phyloP scores from a whole-genome alignment of 495 filamentous ascomycete genomes.

The Annulohypoxylon nitens region DNA sequence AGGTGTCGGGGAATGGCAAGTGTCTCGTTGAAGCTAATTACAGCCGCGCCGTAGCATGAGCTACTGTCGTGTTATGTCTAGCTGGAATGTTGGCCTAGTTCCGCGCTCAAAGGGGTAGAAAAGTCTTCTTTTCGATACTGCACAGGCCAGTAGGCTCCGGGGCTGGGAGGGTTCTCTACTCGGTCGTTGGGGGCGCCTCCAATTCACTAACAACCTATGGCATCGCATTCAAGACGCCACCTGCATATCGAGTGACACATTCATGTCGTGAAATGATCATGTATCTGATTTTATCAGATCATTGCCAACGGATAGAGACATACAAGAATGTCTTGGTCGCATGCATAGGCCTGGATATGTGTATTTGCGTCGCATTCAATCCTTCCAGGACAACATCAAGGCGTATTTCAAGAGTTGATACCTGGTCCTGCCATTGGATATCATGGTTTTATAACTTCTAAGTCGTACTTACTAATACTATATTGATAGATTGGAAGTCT shows the following conservation, averaged over 20 bases:
- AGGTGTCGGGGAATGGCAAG: too few relatives aligned
- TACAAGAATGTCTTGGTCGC: background rate
- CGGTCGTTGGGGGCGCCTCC: background rate
- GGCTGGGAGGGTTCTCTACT: background rate
- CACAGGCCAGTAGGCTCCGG: background rate
- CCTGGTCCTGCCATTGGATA: background rate
- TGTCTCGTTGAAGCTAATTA: too few relatives aligned
- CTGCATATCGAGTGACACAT: conserved; percentile 1
- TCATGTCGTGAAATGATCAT: conserved; percentile 2
- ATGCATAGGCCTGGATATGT: background rate
- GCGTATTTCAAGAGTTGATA: background rate
- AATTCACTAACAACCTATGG: background rate
- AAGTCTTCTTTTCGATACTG: background rate
- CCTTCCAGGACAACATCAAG: background rate
- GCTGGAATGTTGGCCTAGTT: too few relatives aligned
- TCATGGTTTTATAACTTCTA: background rate
- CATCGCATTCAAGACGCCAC: background rate
- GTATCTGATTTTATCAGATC: background rate
- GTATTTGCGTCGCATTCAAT: conserved; percentile 4
- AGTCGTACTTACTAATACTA: background rate
- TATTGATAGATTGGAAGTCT: background rate
- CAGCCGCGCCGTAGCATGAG: too few relatives aligned
- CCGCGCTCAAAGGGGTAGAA: too few relatives aligned
- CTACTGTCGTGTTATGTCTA: too few relatives aligned
- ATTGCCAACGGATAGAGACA: background rate